Base-by-base conservation (phyloP, 1,284 basidiomycete genomes). In the Marasmius sp. region DNA sequence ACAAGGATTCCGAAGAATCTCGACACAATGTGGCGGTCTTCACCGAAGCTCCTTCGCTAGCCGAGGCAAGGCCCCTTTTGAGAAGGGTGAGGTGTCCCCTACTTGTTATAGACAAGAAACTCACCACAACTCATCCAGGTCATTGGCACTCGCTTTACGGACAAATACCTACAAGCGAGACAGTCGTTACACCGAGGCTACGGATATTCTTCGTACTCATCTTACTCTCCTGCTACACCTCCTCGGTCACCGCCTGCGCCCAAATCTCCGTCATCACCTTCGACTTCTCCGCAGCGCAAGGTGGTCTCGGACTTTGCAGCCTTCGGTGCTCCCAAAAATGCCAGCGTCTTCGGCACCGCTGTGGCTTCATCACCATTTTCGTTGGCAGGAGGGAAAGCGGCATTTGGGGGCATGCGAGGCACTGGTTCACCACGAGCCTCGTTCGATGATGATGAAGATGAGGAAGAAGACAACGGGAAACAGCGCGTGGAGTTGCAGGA, bases 1-100 rank as follows among this genome's bases (percentile, higher is more conserved):
- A 97, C 79, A 91, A 90, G 66, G 93, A 95, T 18, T 91, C 89
- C 3, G 88, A 91, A 48, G 94, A 97, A 73, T 90, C 94, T 9
- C 82, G 84, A 65, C 93, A 97, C 76, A 99, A 99, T 71, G 94
- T 98, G 14, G 78, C 87, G 39, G 88, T 94, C 1, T 98, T 97
- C 82, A 88, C 85, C 70, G 84, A 88, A 58, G 88, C 96, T 0
- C 78, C 85, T 1, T 85, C 85, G 48, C 76, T 99, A 59, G 77
- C 82, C 0, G 88, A 93, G 34, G 97, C 95, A 1, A 83, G 90
- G 58, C 89, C 92, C 1, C 78, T 88, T 59, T 82, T 99, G 62
- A 89, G 92, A 75, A 88, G 89, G 77, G 95, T 94, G 70, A 68
- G 85, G 75, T 20, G 1, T 12, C 36, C 56, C 45, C 56, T 20